A percentile compares a stretch with the other conserved stretches of the same genome.
Evolutionary conservation across 2,329 filamentous ascomycete genomes (phyloP).

Genomic region (Penicillium sp.): DNA sequence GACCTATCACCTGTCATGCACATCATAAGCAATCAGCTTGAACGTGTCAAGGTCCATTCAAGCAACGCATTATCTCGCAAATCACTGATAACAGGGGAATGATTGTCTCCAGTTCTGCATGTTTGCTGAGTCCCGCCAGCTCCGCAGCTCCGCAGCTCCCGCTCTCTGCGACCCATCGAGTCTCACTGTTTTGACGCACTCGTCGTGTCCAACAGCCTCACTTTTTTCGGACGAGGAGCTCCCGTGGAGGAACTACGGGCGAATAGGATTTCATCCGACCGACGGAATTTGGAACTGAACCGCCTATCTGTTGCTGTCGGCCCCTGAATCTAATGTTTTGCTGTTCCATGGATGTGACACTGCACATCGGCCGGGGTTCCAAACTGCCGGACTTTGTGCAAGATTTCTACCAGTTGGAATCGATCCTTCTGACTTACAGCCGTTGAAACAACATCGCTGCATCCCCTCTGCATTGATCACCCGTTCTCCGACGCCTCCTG

Average conservation of each 20-base stretch:
- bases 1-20: slow-evolving; percentile 27
- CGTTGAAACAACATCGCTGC: slow-evolving; percentile 26
- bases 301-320: slow-evolving; percentile 8
- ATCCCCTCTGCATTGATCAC: slow-evolving; percentile 29
- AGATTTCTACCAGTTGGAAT: slow-evolving; percentile 21
- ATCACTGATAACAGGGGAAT: neutral
- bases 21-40: slow-evolving; percentile 6
- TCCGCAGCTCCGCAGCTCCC: neutral
- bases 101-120: neutral
- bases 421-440: slow-evolving; percentile 25
- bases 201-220: slow-evolving; percentile 22
- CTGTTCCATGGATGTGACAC: slow-evolving; percentile 25
- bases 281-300: slow-evolving; percentile 1
- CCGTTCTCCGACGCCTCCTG: slow-evolving; percentile 22
- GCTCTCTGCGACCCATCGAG: slow-evolving; percentile 4
- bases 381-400: slow-evolving; percentile 24
- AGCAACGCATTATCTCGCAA: neutral
- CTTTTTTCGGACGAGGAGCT: slow-evolving; percentile 25
- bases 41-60: slow-evolving; percentile 7
- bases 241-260: slow-evolving; percentile 14
- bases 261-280: slow-evolving; percentile 30
- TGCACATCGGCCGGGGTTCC: slow-evolving; percentile 23
- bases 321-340: slow-evolving; percentile 20
- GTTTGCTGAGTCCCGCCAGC: slow-evolving; percentile 4
- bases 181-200: slow-evolving; percentile 7